A percentile compares a stretch with the other conserved stretches of the same genome.
Evolutionary conservation across 257 asterid genomes (phyloP).

Genomic region (Prunella vulgaris): DNA sequence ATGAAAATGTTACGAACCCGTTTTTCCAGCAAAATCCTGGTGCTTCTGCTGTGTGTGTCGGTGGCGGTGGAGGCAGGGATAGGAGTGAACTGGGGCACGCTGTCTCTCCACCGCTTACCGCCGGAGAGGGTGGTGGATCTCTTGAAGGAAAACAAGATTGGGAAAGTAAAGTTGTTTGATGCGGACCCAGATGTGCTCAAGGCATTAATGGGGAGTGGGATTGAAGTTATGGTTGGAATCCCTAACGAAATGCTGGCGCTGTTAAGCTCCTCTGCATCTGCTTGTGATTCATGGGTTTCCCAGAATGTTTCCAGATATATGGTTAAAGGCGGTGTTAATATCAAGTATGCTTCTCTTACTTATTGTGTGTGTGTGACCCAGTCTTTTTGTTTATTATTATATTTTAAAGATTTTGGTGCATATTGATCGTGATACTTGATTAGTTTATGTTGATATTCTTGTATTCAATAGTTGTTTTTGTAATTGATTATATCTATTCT

Average conservation of each 20-base stretch:
- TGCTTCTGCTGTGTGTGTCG: conserved; percentile 12
- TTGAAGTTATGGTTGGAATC: conserved; percentile 88
- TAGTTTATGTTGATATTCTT: neutral
- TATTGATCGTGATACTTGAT: conserved; percentile 8
- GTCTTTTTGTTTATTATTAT: neutral
- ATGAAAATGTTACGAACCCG: conserved; percentile 27
- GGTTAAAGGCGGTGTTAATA: conserved; percentile 69
- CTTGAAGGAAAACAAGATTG: conserved; percentile 56
- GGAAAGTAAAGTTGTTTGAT: conserved; percentile 80
- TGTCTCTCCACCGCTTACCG: conserved; percentile 61
- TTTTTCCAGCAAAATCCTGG: conserved; percentile 2
- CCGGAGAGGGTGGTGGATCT: conserved; percentile 83
- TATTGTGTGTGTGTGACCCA: neutral
- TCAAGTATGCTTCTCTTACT: conserved; percentile 44
- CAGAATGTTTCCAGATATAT: conserved; percentile 76
- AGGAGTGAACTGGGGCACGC: conserved; percentile 93
- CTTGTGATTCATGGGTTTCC: conserved; percentile 72
- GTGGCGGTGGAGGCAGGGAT: conserved; percentile 69
- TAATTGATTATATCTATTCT: neutral
- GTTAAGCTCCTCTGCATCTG: conserved; percentile 50
- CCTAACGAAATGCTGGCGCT: conserved; percentile 71
- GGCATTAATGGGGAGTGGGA: conserved; percentile 75
- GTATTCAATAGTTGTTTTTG: neutral
- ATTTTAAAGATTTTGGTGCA: neutral
- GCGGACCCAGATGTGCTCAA: conserved; percentile 59